Conservation (phyloP, 176 grass and related monocot genomes). For the Oryza rufipogon region DNA sequence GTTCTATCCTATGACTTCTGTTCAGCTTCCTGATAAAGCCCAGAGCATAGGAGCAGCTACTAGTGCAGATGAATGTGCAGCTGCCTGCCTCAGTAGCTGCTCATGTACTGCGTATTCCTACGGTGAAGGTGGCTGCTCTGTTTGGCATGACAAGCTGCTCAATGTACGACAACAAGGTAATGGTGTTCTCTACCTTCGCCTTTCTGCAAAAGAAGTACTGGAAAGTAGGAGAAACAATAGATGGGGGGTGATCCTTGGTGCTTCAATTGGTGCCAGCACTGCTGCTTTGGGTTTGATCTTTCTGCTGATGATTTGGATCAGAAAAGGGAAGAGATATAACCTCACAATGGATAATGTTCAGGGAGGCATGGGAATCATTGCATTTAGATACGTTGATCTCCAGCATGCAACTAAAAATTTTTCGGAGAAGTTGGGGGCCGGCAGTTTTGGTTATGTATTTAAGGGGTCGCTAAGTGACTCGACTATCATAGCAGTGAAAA, state of each 20-base stretch:
- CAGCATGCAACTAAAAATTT: constrained; percentile 60
- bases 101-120: constrained; percentile 58
- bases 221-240: constrained; percentile 4
- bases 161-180: constrained; percentile 40
- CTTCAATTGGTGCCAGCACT: background rate
- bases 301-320: constrained; percentile 12
- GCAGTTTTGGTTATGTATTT: constrained; percentile 71
- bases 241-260: background rate
- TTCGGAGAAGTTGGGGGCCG: constrained; percentile 56
- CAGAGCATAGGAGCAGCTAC: background rate
- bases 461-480: constrained; percentile 55
- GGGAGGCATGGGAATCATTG: constrained; percentile 22
- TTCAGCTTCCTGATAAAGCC: constrained; percentile 34
- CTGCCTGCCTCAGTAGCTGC: constrained; percentile 46
- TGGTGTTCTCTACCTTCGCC: constrained; percentile 52
- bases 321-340: background rate
- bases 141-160: constrained; percentile 46
- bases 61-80: constrained; percentile 35
- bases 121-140: background rate
- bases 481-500: constrained; percentile 62
- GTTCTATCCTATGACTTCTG: constrained; percentile 41
- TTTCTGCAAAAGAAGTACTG: constrained; percentile 47
- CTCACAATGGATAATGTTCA: constrained; percentile 16
- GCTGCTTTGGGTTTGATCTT: background rate
- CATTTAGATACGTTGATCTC: constrained; percentile 53